These are phyloP conservation scores for Eucalyptus pauciflora DNA, from an alignment of 345 rosid species.

Conservation along the genomic window DNA sequence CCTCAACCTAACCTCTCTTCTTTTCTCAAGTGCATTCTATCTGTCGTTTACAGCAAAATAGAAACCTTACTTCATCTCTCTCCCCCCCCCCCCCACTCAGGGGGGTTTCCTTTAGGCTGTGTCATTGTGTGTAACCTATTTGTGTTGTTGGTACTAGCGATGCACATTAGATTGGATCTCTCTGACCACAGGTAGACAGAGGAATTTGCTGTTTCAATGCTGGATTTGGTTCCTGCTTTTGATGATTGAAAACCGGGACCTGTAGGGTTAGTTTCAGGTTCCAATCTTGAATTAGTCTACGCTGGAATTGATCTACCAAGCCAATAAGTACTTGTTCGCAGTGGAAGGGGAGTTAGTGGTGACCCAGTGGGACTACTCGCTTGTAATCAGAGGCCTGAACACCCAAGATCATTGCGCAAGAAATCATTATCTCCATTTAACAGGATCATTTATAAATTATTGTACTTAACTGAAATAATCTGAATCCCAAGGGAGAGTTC, in stretches of 20 bases:
- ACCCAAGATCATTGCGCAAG: not conserved
- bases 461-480: not conserved
- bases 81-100: not conserved
- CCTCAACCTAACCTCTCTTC: not conserved
- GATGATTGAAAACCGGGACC: not conserved
- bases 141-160: not conserved
- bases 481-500: not conserved
- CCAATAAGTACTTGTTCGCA: not conserved
- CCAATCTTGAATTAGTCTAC: not conserved
- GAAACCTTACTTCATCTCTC: not conserved
- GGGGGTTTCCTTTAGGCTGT: not conserved
- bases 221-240: not conserved
- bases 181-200: not conserved
- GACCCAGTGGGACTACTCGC: not conserved
- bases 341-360: not conserved
- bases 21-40: not conserved
- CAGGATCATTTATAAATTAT: not conserved
- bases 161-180: not conserved
- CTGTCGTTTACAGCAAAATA: not conserved
- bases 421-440: not conserved
- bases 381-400: not conserved
- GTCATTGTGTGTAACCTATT: not conserved
- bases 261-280: not conserved
- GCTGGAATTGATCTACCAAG: not conserved
- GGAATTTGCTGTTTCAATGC: not conserved